A percentile compares a stretch with the other conserved stretches of the same genome.
These are phyloP conservation scores for Beauveria asiatica DNA, from an alignment of 2,329 filamentous ascomycete species.

Conservation along the genomic window DNA sequence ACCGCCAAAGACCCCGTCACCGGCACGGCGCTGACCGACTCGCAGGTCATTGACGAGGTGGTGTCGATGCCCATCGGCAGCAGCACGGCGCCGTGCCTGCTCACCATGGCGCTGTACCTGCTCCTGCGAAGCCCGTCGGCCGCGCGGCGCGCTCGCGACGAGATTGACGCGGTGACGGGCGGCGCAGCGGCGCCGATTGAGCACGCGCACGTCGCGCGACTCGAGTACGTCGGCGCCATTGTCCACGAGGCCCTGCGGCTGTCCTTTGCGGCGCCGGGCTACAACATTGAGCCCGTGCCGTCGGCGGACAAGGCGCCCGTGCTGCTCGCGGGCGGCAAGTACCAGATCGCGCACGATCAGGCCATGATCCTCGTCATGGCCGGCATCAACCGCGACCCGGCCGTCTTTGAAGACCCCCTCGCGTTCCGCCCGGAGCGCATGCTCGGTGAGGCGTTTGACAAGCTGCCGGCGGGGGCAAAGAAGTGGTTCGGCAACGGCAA, in stretches of 20 bases:
- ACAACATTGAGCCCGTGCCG: constrained; percentile 43
- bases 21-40: constrained; percentile 46
- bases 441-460: constrained; percentile 35
- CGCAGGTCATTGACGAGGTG: constrained; percentile 59
- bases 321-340: constrained; percentile 38
- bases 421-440: constrained; percentile 41
- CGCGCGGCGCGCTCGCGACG: constrained; percentile 40
- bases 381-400: constrained; percentile 40
- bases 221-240: constrained; percentile 46
- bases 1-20: constrained; percentile 53
- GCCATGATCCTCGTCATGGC: constrained; percentile 40
- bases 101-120: constrained; percentile 39
- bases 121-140: constrained; percentile 42
- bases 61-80: constrained; percentile 57
- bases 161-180: constrained; percentile 45
- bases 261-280: constrained; percentile 43
- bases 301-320: constrained; percentile 34
- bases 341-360: constrained; percentile 40
- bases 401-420: constrained; percentile 38
- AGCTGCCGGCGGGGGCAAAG: constrained; percentile 35
- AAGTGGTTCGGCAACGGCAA: constrained; percentile 46
- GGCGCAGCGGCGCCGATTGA: constrained; percentile 36
- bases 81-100: constrained; percentile 38
- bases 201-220: constrained; percentile 39
- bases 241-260: constrained; percentile 48